Base-by-base conservation (phyloP, 2,329 filamentous ascomycete genomes). In the Endoconidiophora laricicola region DNA sequence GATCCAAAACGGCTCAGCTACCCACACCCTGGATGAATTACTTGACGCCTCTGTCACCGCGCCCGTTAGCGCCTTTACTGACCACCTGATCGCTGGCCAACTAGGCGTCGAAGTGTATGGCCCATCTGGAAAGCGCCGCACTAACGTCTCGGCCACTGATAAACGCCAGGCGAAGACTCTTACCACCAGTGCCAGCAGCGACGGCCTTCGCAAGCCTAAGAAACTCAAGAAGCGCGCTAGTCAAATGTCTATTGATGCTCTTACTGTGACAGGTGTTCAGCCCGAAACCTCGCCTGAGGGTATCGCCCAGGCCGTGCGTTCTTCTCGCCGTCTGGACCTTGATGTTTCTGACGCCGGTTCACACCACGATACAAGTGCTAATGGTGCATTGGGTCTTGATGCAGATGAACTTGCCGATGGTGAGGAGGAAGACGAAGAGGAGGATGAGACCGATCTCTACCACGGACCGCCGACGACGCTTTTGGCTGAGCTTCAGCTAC, bases 41-140 rank as follows among this genome's bases (percentile, higher is more conserved):
- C 73, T 98, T 14, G 83, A 94, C 60, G 91, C 90, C 6, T 91
- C 90, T 2, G 84, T 86, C 2, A 76, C 74, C 53, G 90, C 91
- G 0, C 91, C 91, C 1, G 87, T 94, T 26, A 86, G 73, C 56
- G 90, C 88, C 23, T 96, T 96, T 58, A 94, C 84, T 0, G 86
- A 95, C 59, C 87, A 95, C 62, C 77, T 81, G 0, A 87, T 84
- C 59, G 83, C 81, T 24, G 87, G 87, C 3, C 77, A 79, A 55
- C 69, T 87, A 9, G 83, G 86, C 22, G 63, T 74, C 3, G 83
- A 90, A 57, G 75, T 88, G 0, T 93, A 91, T 60, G 82, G 82
- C 33, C 60, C 26, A 6, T 33, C 26, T 6, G 26, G 67, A 55
- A 66, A 73, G 18, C 49, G 48, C 18, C 44, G 37, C n/a, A 63